A percentile compares a stretch with the other conserved stretches of the same genome.
Conservation (phyloP, 345 rosid species). For the Camelina laxa region DNA sequence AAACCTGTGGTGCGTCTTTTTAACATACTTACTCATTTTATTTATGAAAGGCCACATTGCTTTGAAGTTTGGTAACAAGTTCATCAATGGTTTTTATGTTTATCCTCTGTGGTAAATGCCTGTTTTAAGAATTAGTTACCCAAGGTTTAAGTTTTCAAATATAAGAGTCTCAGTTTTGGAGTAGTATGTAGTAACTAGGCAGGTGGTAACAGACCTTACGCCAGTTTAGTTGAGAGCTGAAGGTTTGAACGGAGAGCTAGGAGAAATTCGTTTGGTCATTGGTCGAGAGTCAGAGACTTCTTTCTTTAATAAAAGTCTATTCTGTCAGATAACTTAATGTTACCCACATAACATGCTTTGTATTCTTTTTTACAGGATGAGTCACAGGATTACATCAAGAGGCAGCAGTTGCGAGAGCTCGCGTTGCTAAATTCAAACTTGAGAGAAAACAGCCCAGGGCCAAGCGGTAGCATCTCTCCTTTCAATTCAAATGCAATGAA, state of each 20-base stretch:
- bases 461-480: conserved; percentile 92
- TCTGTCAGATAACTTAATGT: neutral
- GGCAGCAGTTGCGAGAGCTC: conserved; percentile 93
- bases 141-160: neutral
- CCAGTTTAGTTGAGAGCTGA: neutral
- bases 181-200: neutral
- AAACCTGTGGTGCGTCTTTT: conserved; percentile 78
- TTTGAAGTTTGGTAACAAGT: conserved; percentile 17
- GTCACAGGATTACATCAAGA: conserved; percentile 90
- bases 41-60: conserved; percentile 13
- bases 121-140: neutral
- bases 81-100: neutral
- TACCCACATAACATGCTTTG: conserved; percentile 7
- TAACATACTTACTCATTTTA: conserved; percentile 4
- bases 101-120: neutral
- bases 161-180: neutral
- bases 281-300: neutral
- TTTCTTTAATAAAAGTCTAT: neutral
- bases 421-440: conserved; percentile 88
- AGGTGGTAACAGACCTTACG: neutral
- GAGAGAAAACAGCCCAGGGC: conserved; percentile 98
- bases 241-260: neutral
- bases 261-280: neutral
- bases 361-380: conserved; percentile 67
- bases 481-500: conserved; percentile 96